These are phyloP conservation scores for Fusarium brevicatenulatum DNA, from an alignment of 2,329 filamentous ascomycete genomes.

Conservation along the genomic window DNA sequence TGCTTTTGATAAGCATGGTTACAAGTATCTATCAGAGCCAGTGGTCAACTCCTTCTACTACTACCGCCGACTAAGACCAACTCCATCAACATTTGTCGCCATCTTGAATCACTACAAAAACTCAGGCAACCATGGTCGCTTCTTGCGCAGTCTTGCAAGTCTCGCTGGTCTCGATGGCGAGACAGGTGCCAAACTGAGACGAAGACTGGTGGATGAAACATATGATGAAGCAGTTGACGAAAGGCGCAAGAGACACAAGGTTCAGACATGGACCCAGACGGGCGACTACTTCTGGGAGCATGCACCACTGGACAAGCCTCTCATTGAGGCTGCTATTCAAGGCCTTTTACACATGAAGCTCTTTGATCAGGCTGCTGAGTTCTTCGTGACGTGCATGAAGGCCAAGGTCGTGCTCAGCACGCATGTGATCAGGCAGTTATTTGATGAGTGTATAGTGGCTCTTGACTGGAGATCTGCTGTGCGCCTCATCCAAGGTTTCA, in stretches of 20 bases:
- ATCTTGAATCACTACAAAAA: slow-evolving; percentile 62
- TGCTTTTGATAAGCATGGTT: slow-evolving; percentile 66
- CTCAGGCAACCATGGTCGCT: slow-evolving; percentile 53
- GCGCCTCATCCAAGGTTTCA: slow-evolving; percentile 46
- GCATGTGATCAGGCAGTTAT: slow-evolving; percentile 49
- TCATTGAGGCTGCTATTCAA: slow-evolving; percentile 59
- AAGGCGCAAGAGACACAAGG: slow-evolving; percentile 42
- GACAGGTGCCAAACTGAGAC: slow-evolving; percentile 53
- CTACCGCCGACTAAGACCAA: slow-evolving; percentile 57
- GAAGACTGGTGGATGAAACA: slow-evolving; percentile 49
- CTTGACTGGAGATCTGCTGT: slow-evolving; percentile 54
- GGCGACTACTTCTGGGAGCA: slow-evolving; percentile 55
- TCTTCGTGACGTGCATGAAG: slow-evolving; percentile 54
- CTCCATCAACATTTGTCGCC: slow-evolving; percentile 59
- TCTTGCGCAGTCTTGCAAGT: slow-evolving; percentile 57
- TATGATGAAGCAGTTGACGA: slow-evolving; percentile 41
- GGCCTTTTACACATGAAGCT: slow-evolving; percentile 61
- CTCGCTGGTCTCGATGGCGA: slow-evolving; percentile 56
- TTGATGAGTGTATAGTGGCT: slow-evolving; percentile 55
- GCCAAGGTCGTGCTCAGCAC: slow-evolving; percentile 48
- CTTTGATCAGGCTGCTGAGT: slow-evolving; percentile 55
- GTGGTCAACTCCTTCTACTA: slow-evolving; percentile 63
- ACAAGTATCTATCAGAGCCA: slow-evolving; percentile 61
- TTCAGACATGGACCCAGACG: slow-evolving; percentile 37
- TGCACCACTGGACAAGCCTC: slow-evolving; percentile 49